A percentile compares a stretch with the other conserved stretches of the same genome.
phyloP scores from a whole-genome alignment of 805 yeast genomes.

The Vanderwaltozyma yarrowii region DNA sequence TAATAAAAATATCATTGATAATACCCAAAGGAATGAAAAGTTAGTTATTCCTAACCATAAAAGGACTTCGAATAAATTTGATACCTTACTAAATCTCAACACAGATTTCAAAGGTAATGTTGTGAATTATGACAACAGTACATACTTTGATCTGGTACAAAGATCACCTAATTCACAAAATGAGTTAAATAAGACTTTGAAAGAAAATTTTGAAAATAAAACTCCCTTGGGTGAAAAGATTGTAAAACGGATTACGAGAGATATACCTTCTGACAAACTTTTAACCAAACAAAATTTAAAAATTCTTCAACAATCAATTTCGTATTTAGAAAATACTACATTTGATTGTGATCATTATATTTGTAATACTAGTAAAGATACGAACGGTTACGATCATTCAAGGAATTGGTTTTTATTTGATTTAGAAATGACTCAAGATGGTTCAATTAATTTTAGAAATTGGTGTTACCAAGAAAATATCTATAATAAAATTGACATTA shows the following conservation, averaged over 20 bases:
- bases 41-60: too few species aligned
- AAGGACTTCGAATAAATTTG: too few species aligned
- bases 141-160: too few species aligned
- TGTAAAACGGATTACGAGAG: neutral
- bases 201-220: neutral
- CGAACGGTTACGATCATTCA: conserved; percentile 3
- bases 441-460: conserved; percentile 19
- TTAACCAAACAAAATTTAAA: conserved; percentile 14
- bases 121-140: too few species aligned
- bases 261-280: neutral
- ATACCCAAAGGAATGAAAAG: too few species aligned
- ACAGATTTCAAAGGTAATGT: too few species aligned
- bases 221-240: neutral
- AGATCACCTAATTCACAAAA: too few species aligned
- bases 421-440: conserved; percentile 21
- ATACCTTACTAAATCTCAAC: too few species aligned
- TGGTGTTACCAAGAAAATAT: conserved; percentile 19
- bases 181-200: neutral
- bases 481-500: conserved; percentile 13
- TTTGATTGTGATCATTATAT: conserved; percentile 13
- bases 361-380: conserved; percentile 11
- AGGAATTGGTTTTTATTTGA: conserved; percentile 27
- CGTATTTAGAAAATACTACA: conserved; percentile 8
- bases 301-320: conserved; percentile 14
- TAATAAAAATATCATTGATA: too few species aligned